Conservation (phyloP, 2,329 filamentous ascomycete genomes). For the Kalmusia sp. region DNA sequence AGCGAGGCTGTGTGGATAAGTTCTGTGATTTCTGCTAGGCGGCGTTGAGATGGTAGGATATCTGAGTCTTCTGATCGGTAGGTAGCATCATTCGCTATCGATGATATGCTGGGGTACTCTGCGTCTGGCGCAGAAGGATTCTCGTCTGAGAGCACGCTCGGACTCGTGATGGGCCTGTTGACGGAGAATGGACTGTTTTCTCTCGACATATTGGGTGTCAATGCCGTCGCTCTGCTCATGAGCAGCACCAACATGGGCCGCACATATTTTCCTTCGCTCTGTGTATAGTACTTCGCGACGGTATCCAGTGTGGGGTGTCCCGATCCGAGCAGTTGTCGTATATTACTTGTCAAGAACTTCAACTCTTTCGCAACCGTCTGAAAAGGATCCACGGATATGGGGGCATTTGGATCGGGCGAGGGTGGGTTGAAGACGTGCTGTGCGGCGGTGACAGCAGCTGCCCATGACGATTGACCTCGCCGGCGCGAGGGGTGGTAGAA, state of each 20-base stretch:
- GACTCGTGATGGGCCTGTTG: slow-evolving; percentile 67
- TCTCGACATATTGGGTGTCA: slow-evolving; percentile 66
- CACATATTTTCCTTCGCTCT: slow-evolving; percentile 95
- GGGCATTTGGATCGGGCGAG: slow-evolving; percentile 62
- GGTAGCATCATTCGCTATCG: slow-evolving; percentile 55
- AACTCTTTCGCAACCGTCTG: slow-evolving; percentile 94
- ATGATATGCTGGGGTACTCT: slow-evolving; percentile 61
- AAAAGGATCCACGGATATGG: slow-evolving; percentile 84
- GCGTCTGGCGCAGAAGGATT: slow-evolving; percentile 70
- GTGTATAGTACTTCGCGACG: slow-evolving; percentile 97
- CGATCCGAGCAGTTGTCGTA: slow-evolving; percentile 89
- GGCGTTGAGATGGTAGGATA: slow-evolving; percentile 90
- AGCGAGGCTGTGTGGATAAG: slow-evolving; percentile 96
- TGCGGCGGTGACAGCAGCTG: slow-evolving; percentile 71
- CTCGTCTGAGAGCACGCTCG: slow-evolving; percentile 74
- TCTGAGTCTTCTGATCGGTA: slow-evolving; percentile 60
- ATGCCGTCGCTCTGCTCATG: slow-evolving; percentile 92
- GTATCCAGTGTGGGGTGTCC: slow-evolving; percentile 94
- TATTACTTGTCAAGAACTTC: slow-evolving; percentile 93
- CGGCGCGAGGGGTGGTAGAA: slow-evolving; percentile 50
- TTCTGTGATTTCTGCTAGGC: slow-evolving; percentile 95
- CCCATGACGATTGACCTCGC: slow-evolving; percentile 71
- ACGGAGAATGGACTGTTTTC: slow-evolving; percentile 47
- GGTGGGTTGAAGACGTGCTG: slow-evolving; percentile 74
- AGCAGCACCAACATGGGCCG: slow-evolving; percentile 92